phyloP scores from a whole-genome alignment of 2,329 filamentous ascomycete genomes.

The Lecanicillium sp. region DNA sequence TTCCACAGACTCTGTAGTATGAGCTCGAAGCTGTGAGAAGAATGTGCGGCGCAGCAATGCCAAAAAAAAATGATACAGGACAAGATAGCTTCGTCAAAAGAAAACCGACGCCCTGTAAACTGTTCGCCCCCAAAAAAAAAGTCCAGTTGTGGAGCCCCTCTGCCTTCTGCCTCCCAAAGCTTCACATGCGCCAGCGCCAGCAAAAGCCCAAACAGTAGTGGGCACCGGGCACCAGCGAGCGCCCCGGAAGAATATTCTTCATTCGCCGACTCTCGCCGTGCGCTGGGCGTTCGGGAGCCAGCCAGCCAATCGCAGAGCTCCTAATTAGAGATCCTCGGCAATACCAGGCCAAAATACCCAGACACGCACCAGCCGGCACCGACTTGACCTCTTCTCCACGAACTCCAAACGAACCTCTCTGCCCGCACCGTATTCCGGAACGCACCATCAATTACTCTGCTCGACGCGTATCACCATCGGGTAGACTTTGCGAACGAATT shows the following conservation, averaged over 20 bases:
- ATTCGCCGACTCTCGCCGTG: conserved; percentile 22
- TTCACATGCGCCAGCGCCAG: conserved; percentile 20
- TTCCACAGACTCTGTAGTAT: no score
- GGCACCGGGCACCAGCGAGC: no score
- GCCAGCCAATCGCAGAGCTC: conserved; percentile 38
- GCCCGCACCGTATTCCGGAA: not conserved
- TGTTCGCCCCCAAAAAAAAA: not conserved
- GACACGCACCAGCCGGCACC: conserved; percentile 4
- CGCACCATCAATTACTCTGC: not conserved
- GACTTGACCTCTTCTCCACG: conserved; percentile 14
- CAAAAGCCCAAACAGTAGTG: no score
- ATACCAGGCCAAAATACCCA: conserved; percentile 23
- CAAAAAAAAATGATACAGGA: not conserved
- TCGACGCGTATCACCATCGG: not conserved
- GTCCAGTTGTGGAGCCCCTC: not conserved
- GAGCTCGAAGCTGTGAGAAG: no score
- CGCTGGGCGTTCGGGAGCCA: conserved; percentile 18
- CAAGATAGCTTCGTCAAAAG: not conserved
- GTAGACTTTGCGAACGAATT: not conserved
- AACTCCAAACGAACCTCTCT: conserved; percentile 8
- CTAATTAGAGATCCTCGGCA: conserved; percentile 48
- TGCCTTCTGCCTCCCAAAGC: conserved; percentile 18
- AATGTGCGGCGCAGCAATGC: no score
- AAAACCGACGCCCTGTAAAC: not conserved
- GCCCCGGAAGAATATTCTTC: conserved; percentile 24